Conservation (phyloP, 805 yeast species). For the Kuraishia piskuri region DNA sequence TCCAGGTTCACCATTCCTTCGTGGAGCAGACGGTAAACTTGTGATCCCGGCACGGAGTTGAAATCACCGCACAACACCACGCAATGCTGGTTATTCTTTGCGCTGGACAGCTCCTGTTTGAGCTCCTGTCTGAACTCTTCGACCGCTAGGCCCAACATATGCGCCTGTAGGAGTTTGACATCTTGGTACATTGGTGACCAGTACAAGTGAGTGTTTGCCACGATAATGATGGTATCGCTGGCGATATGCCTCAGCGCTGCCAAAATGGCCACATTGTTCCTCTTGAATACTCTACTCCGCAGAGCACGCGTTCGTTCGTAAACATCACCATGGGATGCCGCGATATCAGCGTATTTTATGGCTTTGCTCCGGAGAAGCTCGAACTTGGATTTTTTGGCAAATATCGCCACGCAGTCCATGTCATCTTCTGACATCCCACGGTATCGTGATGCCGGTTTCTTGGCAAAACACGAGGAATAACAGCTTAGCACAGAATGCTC, state of each 20-base stretch:
- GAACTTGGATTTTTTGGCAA: constrained; percentile 40
- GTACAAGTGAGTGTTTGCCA: constrained; percentile 54
- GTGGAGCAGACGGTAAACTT: constrained; percentile 33
- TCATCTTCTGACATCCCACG: constrained; percentile 38
- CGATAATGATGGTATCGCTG: constrained; percentile 30
- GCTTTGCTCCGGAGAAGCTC: constrained; percentile 25
- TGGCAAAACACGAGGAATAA: constrained; percentile 38
- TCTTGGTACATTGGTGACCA: constrained; percentile 47
- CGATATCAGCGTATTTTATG: constrained; percentile 23
- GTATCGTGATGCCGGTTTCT: constrained; percentile 42
- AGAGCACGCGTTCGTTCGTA: constrained; percentile 27
- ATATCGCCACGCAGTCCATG: constrained; percentile 56
- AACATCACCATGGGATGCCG: constrained; percentile 14
- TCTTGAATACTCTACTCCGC: constrained; percentile 25
- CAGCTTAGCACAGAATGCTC: constrained; percentile 7
- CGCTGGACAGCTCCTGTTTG: background rate
- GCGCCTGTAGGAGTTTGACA: constrained; percentile 45
- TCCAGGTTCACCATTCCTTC: constrained; percentile 11
- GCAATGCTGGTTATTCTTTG: background rate
- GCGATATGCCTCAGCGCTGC: constrained; percentile 35
- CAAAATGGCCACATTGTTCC: constrained; percentile 54
- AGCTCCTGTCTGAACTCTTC: background rate
- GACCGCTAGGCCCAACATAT: constrained; percentile 25
- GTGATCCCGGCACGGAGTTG: constrained; percentile 41
- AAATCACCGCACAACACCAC: constrained; percentile 46